Evolutionary conservation across 371 early-diverging fungal species (phyloP).

Genomic region (Mucor velutinosus): DNA sequence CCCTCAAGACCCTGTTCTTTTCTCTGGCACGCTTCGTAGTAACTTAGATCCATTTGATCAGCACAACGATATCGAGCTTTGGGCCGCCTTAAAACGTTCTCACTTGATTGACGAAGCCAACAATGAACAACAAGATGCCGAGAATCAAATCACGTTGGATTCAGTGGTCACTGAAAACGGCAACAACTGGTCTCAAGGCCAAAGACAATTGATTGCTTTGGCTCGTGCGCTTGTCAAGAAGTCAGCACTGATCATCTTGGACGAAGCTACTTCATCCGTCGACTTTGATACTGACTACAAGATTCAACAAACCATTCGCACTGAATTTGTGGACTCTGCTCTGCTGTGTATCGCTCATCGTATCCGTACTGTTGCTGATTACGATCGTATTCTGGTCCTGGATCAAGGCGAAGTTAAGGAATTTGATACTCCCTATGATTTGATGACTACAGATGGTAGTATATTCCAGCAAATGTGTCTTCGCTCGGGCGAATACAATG

Average conservation of each 20-base stretch:
- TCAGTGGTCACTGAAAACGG: conserved; percentile 72
- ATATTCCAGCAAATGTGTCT: conserved; percentile 69
- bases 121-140: background rate
- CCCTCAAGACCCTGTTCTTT: conserved; percentile 80
- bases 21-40: conserved; percentile 78
- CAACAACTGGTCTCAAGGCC: conserved; percentile 83
- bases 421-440: conserved; percentile 63
- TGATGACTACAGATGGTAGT: conserved; percentile 57
- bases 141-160: conserved; percentile 40
- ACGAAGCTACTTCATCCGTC: conserved; percentile 85
- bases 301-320: conserved; percentile 82
- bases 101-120: conserved; percentile 59
- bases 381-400: conserved; percentile 85
- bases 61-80: conserved; percentile 74
- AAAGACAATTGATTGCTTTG: conserved; percentile 85
- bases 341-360: conserved; percentile 81
- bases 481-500: conserved; percentile 63
- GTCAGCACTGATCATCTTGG: conserved; percentile 77
- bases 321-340: conserved; percentile 64
- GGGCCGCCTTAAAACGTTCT: conserved; percentile 71
- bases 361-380: conserved; percentile 86
- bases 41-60: conserved; percentile 80
- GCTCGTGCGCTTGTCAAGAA: conserved; percentile 82
- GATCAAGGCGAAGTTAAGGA: conserved; percentile 82
- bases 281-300: conserved; percentile 75